Conservation (phyloP, 768 basidiomycete species). For the Agaricus sinodeliciosus region DNA sequence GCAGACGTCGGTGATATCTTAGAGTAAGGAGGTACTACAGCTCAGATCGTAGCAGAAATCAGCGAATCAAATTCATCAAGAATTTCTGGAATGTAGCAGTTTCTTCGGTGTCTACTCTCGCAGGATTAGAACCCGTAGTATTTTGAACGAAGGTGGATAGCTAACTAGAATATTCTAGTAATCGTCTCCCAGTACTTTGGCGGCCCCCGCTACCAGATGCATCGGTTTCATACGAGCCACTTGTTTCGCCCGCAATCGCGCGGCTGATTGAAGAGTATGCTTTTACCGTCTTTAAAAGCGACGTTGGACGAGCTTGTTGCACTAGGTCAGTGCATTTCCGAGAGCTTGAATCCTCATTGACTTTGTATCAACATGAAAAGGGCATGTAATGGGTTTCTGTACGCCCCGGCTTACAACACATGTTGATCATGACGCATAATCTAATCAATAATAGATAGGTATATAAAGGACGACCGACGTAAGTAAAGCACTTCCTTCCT, state of each 20-base stretch:
- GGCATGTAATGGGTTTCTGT: constrained; percentile 37
- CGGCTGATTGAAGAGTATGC: constrained; percentile 25
- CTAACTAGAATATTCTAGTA: constrained; percentile 15
- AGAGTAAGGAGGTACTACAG: constrained; percentile 38
- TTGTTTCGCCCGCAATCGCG: constrained; percentile 22
- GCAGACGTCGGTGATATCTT: constrained; percentile 40
- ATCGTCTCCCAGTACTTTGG: constrained; percentile 46
- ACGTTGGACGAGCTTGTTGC: constrained; percentile 33
- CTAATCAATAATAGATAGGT: too few species aligned
- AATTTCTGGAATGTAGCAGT: constrained; percentile 61
- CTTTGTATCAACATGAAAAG: constrained; percentile 15
- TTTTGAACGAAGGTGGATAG: neutral
- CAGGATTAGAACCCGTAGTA: constrained; percentile 23
- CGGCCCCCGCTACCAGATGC: constrained; percentile 34
- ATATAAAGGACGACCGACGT: too few species aligned
- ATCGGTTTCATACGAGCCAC: constrained; percentile 26
- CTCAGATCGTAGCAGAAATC: constrained; percentile 50
- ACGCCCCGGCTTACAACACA: too few species aligned
- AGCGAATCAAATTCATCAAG: constrained; percentile 54
- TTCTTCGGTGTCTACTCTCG: constrained; percentile 45
- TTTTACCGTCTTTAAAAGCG: constrained; percentile 28
- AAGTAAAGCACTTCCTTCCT: too few species aligned
- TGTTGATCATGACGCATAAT: too few species aligned
- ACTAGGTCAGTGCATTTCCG: constrained; percentile 24
- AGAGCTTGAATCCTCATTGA: too few species aligned